These are phyloP conservation scores for Exidia glandulosa DNA, from an alignment of 768 basidiomycete species.

Conservation along the genomic window DNA sequence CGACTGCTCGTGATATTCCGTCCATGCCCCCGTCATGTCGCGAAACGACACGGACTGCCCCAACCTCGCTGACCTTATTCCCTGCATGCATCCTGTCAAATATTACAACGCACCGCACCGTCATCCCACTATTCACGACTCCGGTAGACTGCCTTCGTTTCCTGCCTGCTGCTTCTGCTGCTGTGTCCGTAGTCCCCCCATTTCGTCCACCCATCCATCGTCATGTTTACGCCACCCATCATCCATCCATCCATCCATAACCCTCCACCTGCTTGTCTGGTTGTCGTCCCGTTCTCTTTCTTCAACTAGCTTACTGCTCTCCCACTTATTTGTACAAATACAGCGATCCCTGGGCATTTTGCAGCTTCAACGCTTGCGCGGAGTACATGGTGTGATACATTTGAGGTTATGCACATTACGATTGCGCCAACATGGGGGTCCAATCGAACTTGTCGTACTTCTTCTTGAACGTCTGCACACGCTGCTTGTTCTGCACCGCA, in stretches of 20 bases:
- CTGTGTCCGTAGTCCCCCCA: too few relatives aligned
- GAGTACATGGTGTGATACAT: too few relatives aligned
- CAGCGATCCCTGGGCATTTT: background rate
- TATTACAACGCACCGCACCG: background rate
- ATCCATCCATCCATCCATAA: background rate
- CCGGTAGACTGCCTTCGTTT: background rate
- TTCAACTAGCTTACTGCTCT: background rate
- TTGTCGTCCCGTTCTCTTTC: background rate
- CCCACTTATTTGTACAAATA: background rate
- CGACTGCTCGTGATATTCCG: background rate
- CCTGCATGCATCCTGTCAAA: background rate
- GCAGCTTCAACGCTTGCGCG: too few relatives aligned
- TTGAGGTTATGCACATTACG: background rate
- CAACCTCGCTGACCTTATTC: background rate
- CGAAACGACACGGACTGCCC: background rate
- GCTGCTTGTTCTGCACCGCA: slow-evolving; percentile 51
- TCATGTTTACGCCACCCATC: background rate
- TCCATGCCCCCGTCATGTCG: background rate
- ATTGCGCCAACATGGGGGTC: slow-evolving; percentile 50
- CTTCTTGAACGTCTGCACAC: slow-evolving; percentile 58
- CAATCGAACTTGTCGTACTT: slow-evolving; percentile 74
- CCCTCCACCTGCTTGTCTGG: background rate
- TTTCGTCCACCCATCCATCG: too few relatives aligned
- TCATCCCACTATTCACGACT: background rate
- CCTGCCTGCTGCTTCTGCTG: background rate